Evolutionary conservation across 2,329 filamentous ascomycete genomes (phyloP), one percentile per base, ranked within the genome.

Genomic region (Sphaerulina musiva): DNA sequence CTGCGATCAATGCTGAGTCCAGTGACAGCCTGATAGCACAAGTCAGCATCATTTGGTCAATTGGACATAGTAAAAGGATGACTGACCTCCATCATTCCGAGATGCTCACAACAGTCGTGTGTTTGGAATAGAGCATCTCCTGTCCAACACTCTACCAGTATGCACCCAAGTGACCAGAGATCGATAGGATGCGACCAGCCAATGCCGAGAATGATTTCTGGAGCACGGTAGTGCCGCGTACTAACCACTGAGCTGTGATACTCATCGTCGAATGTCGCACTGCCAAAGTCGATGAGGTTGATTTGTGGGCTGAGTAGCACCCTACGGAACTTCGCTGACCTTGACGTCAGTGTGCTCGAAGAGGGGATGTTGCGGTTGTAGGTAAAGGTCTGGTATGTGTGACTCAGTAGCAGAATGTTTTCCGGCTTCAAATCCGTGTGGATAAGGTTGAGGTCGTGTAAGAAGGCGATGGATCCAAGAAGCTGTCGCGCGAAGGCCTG

Each of bases 401-500:
- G 83, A 68, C 80, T 81, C 56, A 85, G 80, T 23, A 85, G 76
- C 14, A 85, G 76, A 57, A 85, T 85, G 62, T 85, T 85, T 69
- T 85, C 82, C 2, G 82, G 82, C 68, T 85, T 85, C 57, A 85
- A 68, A 69, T 85, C 82, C 42, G 93, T 98, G 70, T 98, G 93
- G 57, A 98, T 96, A 61, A 98, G 81, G 70, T 97, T 95, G 14
- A 98, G 80, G 72, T 98, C 93, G 69, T 98, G 93, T 20, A 98
- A 78, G 72, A 97, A 98, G 55, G 93, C 93, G 66, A 98, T 95
- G 66, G 92, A 97, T n/a, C 92, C 97, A 58, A 98, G 87, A 12
- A 98, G 78, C 69, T 98, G 93, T 47, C 92, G 84, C 46, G 93
- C 93, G 77, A 98, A 97, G 69, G 83, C 92, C 71, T 97, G 93